These are phyloP conservation scores for Phytophthora chlamydospora DNA, from an alignment of 352 stramenopile species.

Conservation along the genomic window DNA sequence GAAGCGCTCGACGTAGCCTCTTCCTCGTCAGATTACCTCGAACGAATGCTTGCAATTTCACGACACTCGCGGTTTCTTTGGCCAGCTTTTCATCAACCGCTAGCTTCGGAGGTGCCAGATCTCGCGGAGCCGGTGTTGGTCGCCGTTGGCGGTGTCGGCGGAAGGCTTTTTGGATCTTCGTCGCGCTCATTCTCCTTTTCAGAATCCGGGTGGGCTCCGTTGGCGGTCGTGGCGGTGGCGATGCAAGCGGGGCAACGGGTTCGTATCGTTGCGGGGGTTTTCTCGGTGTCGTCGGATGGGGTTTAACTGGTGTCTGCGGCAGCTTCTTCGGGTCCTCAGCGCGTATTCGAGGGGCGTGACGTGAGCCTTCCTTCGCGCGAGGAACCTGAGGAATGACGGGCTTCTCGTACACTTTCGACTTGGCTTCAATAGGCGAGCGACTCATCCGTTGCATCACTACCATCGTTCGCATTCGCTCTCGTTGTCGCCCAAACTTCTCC, in stretches of 20 bases:
- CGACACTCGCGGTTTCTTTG: slow-evolving; percentile 39
- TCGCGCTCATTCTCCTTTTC: slow-evolving; percentile 33
- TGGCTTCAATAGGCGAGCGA: slow-evolving; percentile 9
- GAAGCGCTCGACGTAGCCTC: slow-evolving; percentile 29
- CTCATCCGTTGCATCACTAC: slow-evolving; percentile 37
- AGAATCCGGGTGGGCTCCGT: slow-evolving; percentile 7
- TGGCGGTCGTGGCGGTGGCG: not conserved
- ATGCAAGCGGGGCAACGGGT: not conserved
- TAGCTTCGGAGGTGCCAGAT: slow-evolving; percentile 6
- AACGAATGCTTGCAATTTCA: slow-evolving; percentile 65
- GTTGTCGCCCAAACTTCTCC: slow-evolving; percentile 37
- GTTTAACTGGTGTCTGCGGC: slow-evolving; percentile 3
- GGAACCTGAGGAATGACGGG: not conserved
- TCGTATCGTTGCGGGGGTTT: not conserved
- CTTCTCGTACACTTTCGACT: slow-evolving; percentile 13
- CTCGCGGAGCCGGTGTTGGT: slow-evolving; percentile 15
- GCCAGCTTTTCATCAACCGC: slow-evolving; percentile 11
- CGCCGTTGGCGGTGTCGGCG: slow-evolving; percentile 37
- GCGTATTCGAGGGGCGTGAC: slow-evolving; percentile 13
- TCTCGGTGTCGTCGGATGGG: not conserved
- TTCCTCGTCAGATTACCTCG: slow-evolving; percentile 46
- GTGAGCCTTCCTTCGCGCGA: slow-evolving; percentile 1
- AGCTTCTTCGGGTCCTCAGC: slow-evolving; percentile 8
- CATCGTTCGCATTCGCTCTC: slow-evolving; percentile 34
- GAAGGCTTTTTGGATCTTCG: slow-evolving; percentile 48